Percentiles rank a stretch among this genome's conserved stretches.
phyloP scores from a whole-genome alignment of 2,329 filamentous ascomycete species.

The Fusarium udum region DNA sequence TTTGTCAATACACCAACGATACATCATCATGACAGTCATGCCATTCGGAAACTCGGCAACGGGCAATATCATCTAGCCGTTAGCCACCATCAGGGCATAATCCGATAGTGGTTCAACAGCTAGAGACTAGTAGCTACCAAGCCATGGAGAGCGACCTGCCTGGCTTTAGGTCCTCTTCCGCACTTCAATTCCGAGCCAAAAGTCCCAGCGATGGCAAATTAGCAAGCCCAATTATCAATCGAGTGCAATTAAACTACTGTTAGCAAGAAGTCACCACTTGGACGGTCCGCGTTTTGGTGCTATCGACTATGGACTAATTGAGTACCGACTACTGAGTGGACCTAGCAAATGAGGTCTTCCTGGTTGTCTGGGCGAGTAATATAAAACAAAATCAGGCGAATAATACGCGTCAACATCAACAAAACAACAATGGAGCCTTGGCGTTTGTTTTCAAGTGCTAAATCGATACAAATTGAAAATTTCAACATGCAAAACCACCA shows the following conservation, averaged over 20 bases:
- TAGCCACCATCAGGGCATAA: not conserved
- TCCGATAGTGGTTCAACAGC: not conserved
- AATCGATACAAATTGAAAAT: not conserved
- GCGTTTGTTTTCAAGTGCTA: not conserved
- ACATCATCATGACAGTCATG: slow-evolving; percentile 7
- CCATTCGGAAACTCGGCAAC: slow-evolving; percentile 11
- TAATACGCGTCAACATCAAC: not conserved
- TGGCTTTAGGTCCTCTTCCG: not conserved
- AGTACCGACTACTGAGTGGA: slow-evolving; percentile 2
- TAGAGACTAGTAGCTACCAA: slow-evolving; percentile 28
- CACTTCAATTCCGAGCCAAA: not conserved
- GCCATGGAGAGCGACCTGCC: not conserved
- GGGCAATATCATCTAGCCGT: not conserved
- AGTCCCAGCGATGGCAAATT: slow-evolving; percentile 7
- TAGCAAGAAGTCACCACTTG: not conserved
- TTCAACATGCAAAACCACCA: slow-evolving; percentile 1
- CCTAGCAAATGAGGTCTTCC: slow-evolving; percentile 6
- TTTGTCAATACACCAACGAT: not conserved
- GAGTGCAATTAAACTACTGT: not conserved
- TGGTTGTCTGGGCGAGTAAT: slow-evolving; percentile 7
- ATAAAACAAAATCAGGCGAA: not conserved
- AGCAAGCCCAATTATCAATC: slow-evolving; percentile 17
- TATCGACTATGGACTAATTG: not conserved
- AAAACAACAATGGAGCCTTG: not conserved
- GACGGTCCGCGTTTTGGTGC: not conserved